These are phyloP conservation scores for Atalantia buxifolia DNA, from an alignment of 345 rosid species.

Conservation along the genomic window DNA sequence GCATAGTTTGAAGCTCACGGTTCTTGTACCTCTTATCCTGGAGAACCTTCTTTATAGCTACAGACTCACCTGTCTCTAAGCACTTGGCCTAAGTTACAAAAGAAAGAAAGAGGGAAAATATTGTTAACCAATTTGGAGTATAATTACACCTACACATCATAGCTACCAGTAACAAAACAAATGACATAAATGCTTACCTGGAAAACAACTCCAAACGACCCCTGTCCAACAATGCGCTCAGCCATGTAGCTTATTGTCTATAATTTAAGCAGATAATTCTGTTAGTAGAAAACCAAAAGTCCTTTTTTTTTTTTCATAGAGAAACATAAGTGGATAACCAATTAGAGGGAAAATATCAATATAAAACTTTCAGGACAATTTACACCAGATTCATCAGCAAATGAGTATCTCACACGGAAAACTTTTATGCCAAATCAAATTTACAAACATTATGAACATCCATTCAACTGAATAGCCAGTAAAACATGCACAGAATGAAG, in stretches of 20 bases:
- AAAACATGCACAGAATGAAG: background rate
- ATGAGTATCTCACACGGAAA: background rate
- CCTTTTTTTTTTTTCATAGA: too few relatives aligned
- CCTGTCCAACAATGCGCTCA: constrained; percentile 95
- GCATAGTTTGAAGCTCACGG: constrained; percentile 97
- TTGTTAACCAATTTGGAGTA: background rate
- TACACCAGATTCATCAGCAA: background rate
- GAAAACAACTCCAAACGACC: constrained; percentile 97
- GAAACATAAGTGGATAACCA: background rate
- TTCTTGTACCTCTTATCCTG: constrained; percentile 98
- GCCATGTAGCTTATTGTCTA: constrained; percentile 99
- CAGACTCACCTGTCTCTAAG: constrained; percentile 94
- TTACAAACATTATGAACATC: too few relatives aligned
- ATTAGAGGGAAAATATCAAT: background rate
- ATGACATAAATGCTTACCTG: constrained; percentile 51
- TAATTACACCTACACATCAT: background rate
- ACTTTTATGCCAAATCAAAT: background rate
- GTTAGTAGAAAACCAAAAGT: background rate
- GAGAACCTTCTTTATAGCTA: constrained; percentile 95
- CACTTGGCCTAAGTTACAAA: constrained; percentile 67
- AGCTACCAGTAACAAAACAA: background rate
- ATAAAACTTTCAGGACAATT: background rate
- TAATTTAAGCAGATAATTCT: constrained; percentile 9
- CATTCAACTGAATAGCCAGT: background rate
- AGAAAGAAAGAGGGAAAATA: background rate